Percentiles rank a stretch among this genome's conserved stretches.
These are phyloP conservation scores for Acacia crassicarpa DNA, from an alignment of 306 rosid species.

Conservation along the genomic window DNA sequence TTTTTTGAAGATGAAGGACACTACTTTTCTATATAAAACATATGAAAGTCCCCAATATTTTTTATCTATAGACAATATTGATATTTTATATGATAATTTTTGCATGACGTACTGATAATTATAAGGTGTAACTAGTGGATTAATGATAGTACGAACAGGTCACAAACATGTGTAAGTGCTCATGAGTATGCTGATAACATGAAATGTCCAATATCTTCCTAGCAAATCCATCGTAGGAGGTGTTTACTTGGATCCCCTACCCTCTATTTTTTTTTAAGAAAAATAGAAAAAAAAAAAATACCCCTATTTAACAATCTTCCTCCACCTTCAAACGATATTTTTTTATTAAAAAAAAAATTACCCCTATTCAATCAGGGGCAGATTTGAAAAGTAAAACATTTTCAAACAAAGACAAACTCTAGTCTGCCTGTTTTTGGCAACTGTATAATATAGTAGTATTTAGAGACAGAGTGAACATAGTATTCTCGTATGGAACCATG, in stretches of 20 bases:
- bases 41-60: neutral
- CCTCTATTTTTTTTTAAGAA: neutral
- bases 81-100: no score
- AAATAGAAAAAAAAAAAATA: no score
- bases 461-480: no score
- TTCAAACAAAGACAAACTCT: no score
- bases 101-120: neutral
- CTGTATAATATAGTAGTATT: no score
- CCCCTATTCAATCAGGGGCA: no score
- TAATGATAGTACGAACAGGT: neutral
- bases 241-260: neutral
- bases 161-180: neutral
- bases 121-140: neutral
- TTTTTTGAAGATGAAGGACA: neutral
- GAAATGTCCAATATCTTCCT: neutral
- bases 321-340: no score
- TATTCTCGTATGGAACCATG: no score
- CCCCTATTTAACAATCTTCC: no score
- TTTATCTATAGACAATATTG: neutral
- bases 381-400: no score
- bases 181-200: neutral
- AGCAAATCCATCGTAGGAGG: constrained; percentile 8
- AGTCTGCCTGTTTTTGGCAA: no score
- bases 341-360: no score
- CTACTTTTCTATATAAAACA: neutral